These are phyloP conservation scores for Artemisia argyi DNA, from an alignment of 129 eudicot genomes.

Conservation along the genomic window DNA sequence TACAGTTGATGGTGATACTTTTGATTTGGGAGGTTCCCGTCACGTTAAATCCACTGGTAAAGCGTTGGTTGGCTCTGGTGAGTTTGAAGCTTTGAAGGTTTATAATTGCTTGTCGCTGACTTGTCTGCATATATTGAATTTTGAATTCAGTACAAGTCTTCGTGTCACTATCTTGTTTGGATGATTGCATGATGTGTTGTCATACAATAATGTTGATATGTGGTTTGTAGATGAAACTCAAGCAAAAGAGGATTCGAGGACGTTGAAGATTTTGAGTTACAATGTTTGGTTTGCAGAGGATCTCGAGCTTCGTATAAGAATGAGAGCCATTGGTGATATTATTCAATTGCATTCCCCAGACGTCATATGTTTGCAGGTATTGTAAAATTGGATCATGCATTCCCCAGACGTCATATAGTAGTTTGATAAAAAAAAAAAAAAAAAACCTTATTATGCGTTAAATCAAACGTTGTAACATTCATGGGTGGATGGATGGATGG, in stretches of 20 bases:
- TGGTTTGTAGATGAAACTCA: slow-evolving; percentile 31
- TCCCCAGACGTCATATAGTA: too few relatives aligned
- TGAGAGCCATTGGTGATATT: slow-evolving; percentile 46
- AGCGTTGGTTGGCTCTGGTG: slow-evolving; percentile 18
- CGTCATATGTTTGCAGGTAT: slow-evolving; percentile 88
- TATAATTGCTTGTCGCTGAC: neutral
- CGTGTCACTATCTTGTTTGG: neutral
- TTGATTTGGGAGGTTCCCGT: slow-evolving; percentile 20
- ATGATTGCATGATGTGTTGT: neutral
- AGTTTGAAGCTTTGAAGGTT: slow-evolving; percentile 3
- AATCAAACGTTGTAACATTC: neutral
- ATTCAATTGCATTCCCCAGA: slow-evolving; percentile 76
- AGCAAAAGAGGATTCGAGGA: slow-evolving; percentile 12
- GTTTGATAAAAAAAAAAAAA: too few relatives aligned
- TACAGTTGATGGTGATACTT: slow-evolving; percentile 17
- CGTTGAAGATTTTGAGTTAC: slow-evolving; percentile 72
- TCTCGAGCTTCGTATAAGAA: slow-evolving; percentile 45
- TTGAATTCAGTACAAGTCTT: neutral
- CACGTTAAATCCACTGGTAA: slow-evolving; percentile 8
- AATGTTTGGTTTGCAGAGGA: slow-evolving; percentile 96
- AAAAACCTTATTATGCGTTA: neutral
- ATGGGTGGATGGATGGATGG: too few relatives aligned
- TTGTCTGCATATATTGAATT: neutral
- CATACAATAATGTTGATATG: neutral
- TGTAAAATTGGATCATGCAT: too few relatives aligned